Evolutionary conservation across 495 filamentous ascomycete genomes (phyloP).

Genomic region (Aspergillus carlsbadensis): DNA sequence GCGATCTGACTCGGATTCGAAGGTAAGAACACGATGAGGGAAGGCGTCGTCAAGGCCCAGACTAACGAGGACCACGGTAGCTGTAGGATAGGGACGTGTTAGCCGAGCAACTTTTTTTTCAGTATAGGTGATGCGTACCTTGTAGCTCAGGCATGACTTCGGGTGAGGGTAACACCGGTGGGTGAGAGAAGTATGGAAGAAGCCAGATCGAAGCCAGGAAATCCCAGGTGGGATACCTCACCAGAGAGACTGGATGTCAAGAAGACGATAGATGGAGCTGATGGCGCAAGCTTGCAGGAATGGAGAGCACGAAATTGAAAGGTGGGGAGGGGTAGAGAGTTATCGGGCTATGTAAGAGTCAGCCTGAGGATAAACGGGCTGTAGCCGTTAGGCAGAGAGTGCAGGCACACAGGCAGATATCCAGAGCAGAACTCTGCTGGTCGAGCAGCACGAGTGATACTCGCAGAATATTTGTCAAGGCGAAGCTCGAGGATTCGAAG

Average conservation of each 20-base stretch:
- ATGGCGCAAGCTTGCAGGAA: not conserved
- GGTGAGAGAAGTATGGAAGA: not conserved
- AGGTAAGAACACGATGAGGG: conserved; percentile 31
- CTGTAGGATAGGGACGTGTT: conserved; percentile 21
- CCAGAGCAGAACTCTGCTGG: not conserved
- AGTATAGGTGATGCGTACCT: conserved; percentile 14
- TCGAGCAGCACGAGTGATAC: not conserved
- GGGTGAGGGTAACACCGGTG: not conserved
- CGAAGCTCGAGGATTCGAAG: not conserved
- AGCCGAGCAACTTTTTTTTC: conserved; percentile 7
- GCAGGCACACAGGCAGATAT: not conserved
- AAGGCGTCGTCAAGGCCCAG: conserved; percentile 19
- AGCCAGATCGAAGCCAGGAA: not conserved
- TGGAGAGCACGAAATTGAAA: not conserved
- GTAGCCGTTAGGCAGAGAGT: conserved; percentile 22
- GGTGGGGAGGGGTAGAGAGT: conserved; percentile 29
- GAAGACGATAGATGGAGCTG: not conserved
- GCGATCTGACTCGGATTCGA: conserved; percentile 21
- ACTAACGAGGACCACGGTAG: conserved; percentile 27
- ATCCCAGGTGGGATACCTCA: not conserved
- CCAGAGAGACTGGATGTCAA: not conserved
- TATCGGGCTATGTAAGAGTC: conserved; percentile 14
- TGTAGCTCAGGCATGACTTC: conserved; percentile 9
- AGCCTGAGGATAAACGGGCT: conserved; percentile 22
- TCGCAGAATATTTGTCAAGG: not conserved